Percentiles rank a stretch among this genome's conserved stretches.
These are phyloP conservation scores for Hibiscus trionum DNA, from an alignment of 345 rosid genomes.

Conservation along the genomic window DNA sequence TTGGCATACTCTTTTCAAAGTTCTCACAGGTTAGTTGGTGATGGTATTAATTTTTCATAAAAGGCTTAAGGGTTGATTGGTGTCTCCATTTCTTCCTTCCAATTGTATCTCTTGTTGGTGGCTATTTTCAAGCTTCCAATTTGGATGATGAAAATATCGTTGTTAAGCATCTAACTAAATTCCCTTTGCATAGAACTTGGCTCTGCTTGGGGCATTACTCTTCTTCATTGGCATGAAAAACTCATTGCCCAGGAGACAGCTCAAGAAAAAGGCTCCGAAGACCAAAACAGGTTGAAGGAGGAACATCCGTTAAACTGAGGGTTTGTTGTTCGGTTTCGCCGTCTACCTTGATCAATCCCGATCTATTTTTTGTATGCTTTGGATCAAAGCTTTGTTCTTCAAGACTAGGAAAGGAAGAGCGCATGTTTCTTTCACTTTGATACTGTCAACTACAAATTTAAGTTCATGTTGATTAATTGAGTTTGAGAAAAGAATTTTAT, in stretches of 20 bases:
- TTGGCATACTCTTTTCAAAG: conserved; percentile 36
- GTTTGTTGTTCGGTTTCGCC: conserved; percentile 12
- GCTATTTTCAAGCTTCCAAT: neutral
- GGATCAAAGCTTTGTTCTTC: conserved; percentile 6
- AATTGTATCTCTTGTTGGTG: neutral
- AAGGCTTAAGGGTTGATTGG: neutral
- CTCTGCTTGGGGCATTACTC: conserved; percentile 63
- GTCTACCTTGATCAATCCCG: neutral
- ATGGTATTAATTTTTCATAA: neutral
- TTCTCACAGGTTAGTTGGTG: conserved; percentile 48
- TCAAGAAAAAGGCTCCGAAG: conserved; percentile 52
- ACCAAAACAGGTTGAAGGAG: conserved; percentile 36
- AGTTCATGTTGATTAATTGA: conserved; percentile 7
- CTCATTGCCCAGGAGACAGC: conserved; percentile 57
- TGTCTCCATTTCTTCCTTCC: neutral
- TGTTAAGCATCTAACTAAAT: neutral
- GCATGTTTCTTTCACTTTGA: neutral
- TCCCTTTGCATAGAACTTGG: conserved; percentile 40
- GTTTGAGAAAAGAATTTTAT: conserved; percentile 4
- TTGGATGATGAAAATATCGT: neutral
- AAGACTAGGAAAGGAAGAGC: conserved; percentile 3
- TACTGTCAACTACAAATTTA: conserved; percentile 6
- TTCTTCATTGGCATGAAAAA: conserved; percentile 78
- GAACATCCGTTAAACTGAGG: neutral
- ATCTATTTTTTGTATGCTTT: conserved; percentile 17